Evolutionary conservation across 805 yeast genomes (phyloP).

Genomic region (Clavispora phyllophila): DNA sequence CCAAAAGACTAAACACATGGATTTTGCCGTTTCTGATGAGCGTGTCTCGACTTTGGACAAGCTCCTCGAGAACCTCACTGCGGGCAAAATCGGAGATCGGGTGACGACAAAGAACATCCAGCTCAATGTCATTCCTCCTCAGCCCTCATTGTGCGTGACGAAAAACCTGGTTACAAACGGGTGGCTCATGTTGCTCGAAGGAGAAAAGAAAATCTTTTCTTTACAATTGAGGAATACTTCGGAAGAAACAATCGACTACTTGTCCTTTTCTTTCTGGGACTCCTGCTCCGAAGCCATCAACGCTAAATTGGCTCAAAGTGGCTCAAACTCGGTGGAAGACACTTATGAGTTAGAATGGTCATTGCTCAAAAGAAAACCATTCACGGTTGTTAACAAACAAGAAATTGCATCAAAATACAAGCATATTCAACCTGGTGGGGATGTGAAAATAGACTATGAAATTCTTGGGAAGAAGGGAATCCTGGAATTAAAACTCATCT

Average conservation of each 20-base stretch:
- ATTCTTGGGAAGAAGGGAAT: slow-evolving; percentile 72
- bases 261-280: slow-evolving; percentile 64
- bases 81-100: slow-evolving; percentile 16
- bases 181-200: slow-evolving; percentile 75
- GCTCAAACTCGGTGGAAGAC: slow-evolving; percentile 46
- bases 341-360: slow-evolving; percentile 72
- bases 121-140: slow-evolving; percentile 38
- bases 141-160: slow-evolving; percentile 57
- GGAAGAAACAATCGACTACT: slow-evolving; percentile 46
- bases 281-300: slow-evolving; percentile 65
- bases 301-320: slow-evolving; percentile 41
- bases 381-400: slow-evolving; percentile 46
- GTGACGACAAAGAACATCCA: slow-evolving; percentile 16
- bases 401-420: slow-evolving; percentile 32
- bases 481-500: slow-evolving; percentile 54
- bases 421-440: slow-evolving; percentile 34
- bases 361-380: slow-evolving; percentile 52
- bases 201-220: slow-evolving; percentile 53
- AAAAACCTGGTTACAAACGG: slow-evolving; percentile 53
- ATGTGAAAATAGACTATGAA: slow-evolving; percentile 49
- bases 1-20: slow-evolving; percentile 7
- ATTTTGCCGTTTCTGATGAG: background rate
- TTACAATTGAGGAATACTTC: slow-evolving; percentile 57
- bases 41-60: slow-evolving; percentile 6
- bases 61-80: slow-evolving; percentile 22